Evolutionary conservation across 75 land plant genomes (phyloP).

Genomic region (Cunninghamia lanceolata): DNA sequence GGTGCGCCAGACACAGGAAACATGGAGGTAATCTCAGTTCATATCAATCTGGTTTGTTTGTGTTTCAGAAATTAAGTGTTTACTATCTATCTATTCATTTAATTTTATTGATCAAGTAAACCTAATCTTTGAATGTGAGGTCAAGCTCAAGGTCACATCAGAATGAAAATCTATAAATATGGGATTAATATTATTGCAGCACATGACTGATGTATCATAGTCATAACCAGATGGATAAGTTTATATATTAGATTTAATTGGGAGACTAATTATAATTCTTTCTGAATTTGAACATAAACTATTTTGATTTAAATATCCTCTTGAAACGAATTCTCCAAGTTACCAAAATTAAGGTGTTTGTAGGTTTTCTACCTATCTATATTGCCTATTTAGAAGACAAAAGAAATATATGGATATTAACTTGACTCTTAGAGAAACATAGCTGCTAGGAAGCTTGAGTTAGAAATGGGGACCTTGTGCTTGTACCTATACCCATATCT

Average conservation of each 20-base stretch:
- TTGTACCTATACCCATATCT: background rate
- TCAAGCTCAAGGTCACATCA: background rate
- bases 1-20: constrained; percentile 97
- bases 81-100: background rate
- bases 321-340: background rate
- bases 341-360: background rate
- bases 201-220: background rate
- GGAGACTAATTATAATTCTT: background rate
- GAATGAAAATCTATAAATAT: background rate
- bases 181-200: background rate
- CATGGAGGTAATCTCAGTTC: constrained; percentile 77
- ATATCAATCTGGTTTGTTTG: background rate
- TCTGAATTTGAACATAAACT: background rate
- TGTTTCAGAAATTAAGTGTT: background rate
- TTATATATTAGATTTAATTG: background rate
- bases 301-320: background rate
- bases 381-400: background rate
- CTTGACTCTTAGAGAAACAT: background rate
- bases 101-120: background rate
- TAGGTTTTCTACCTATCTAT: background rate
- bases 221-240: background rate
- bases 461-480: background rate
- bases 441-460: background rate
- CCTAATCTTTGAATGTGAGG: background rate
- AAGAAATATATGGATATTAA: background rate